Conservation (phyloP, 2,329 filamentous ascomycete species). For the Lecanosticta acicola region DNA sequence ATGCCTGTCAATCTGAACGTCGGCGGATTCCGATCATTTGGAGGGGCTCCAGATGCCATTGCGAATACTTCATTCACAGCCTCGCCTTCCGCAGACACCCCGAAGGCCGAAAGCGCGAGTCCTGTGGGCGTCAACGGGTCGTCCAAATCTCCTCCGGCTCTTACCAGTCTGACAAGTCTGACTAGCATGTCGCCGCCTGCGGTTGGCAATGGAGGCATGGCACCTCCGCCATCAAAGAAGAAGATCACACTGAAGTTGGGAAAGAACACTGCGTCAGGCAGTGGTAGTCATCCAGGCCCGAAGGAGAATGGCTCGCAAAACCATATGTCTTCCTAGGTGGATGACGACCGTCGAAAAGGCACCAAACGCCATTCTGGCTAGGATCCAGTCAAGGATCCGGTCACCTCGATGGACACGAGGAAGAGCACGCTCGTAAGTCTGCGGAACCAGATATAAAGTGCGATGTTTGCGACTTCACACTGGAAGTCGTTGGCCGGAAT, state of each 20-base stretch:
- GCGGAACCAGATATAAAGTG: too few relatives aligned
- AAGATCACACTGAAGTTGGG: conserved; percentile 25
- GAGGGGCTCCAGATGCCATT: not conserved
- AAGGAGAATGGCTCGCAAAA: not conserved
- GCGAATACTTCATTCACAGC: not conserved
- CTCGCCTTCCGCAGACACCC: conserved; percentile 6
- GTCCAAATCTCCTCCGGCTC: conserved; percentile 11
- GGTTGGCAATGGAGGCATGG: conserved; percentile 1
- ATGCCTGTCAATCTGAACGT: conserved; percentile 21
- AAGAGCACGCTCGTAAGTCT: too few relatives aligned
- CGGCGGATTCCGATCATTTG: conserved; percentile 25
- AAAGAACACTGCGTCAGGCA: not conserved
- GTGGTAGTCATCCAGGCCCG: not conserved
- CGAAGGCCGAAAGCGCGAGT: conserved; percentile 2
- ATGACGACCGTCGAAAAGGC: not conserved
- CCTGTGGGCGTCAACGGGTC: conserved; percentile 8
- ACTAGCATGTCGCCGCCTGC: conserved; percentile 5
- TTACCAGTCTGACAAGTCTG: conserved; percentile 11
- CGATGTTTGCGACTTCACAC: too few relatives aligned
- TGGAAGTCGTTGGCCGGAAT: too few relatives aligned
- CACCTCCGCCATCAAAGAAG: conserved; percentile 19
- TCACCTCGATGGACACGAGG: not conserved
- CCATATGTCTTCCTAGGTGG: not conserved
- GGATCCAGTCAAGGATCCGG: not conserved
- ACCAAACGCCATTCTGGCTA: not conserved